These are phyloP conservation scores for Leccinellum rugosiceps DNA, from an alignment of 768 basidiomycete species.

Conservation along the genomic window DNA sequence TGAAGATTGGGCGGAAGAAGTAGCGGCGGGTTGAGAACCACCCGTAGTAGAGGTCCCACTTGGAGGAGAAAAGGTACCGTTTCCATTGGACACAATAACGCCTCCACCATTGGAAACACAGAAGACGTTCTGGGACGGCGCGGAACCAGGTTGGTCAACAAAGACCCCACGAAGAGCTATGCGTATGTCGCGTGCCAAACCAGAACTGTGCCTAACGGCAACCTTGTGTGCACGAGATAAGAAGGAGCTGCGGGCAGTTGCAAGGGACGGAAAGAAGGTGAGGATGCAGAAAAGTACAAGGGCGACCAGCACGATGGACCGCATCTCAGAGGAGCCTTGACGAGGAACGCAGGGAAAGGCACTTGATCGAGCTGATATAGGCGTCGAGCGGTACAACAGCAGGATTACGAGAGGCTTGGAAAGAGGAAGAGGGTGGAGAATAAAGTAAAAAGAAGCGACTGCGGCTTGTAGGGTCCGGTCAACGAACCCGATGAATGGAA, in stretches of 20 bases:
- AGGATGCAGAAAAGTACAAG: slow-evolving; percentile 30
- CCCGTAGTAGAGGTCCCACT: slow-evolving; percentile 23
- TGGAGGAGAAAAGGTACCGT: slow-evolving; percentile 21
- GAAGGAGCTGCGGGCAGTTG: slow-evolving; percentile 29
- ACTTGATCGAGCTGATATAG: not conserved
- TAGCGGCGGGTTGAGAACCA: slow-evolving; percentile 15
- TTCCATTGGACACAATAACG: slow-evolving; percentile 17
- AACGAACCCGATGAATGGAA: slow-evolving; percentile 21
- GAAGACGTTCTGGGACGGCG: slow-evolving; percentile 31
- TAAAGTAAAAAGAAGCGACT: slow-evolving; percentile 12
- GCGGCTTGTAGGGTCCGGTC: slow-evolving; percentile 19
- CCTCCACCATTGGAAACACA: slow-evolving; percentile 31
- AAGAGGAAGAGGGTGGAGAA: not conserved
- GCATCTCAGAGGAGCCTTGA: slow-evolving; percentile 22
- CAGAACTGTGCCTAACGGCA: slow-evolving; percentile 57
- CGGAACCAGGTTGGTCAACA: slow-evolving; percentile 37
- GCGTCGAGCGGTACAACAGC: not conserved
- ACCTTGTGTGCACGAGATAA: slow-evolving; percentile 48
- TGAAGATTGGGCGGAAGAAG: slow-evolving; percentile 36
- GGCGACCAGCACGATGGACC: slow-evolving; percentile 25
- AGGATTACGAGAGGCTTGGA: not conserved
- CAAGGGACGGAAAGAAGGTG: slow-evolving; percentile 23
- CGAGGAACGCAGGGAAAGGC: not conserved
- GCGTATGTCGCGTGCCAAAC: slow-evolving; percentile 66
- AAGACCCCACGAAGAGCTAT: slow-evolving; percentile 57